These are phyloP conservation scores for Globisporangium polare DNA, from an alignment of 352 stramenopile species.

Conservation along the genomic window DNA sequence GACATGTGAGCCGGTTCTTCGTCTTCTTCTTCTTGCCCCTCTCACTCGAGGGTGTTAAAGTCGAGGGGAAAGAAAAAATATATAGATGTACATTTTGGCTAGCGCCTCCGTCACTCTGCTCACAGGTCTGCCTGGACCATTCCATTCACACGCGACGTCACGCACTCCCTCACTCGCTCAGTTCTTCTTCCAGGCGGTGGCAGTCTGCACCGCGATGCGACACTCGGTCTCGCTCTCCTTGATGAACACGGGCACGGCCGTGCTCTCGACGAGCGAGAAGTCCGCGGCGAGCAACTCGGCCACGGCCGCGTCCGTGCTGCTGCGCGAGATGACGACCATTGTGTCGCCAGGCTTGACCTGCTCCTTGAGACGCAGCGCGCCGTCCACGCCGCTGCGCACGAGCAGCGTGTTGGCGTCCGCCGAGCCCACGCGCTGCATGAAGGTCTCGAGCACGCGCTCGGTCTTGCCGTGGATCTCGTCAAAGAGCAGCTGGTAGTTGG, in stretches of 20 bases:
- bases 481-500: constrained; percentile 36
- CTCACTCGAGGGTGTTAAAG: background rate
- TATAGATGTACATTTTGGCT: constrained; percentile 1
- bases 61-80: background rate
- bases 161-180: background rate
- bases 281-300: constrained; percentile 25
- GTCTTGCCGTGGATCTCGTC: constrained; percentile 53
- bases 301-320: constrained; percentile 32
- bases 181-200: constrained; percentile 45
- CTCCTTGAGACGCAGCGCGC: constrained; percentile 40
- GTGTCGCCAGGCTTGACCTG: constrained; percentile 48
- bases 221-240: constrained; percentile 45
- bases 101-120: too few relatives aligned
- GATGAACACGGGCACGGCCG: constrained; percentile 48
- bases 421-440: constrained; percentile 33
- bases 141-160: too few relatives aligned
- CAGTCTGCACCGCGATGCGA: constrained; percentile 38
- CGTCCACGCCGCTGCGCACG: constrained; percentile 39
- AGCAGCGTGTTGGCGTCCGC: constrained; percentile 24
- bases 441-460: constrained; percentile 54
- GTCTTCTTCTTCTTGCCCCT: background rate
- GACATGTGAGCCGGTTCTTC: background rate
- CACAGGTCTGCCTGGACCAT: too few relatives aligned
- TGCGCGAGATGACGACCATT: constrained; percentile 48
- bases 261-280: constrained; percentile 41